Base-by-base conservation (phyloP, 495 filamentous ascomycete genomes). In the Cairneyella variabilis region DNA sequence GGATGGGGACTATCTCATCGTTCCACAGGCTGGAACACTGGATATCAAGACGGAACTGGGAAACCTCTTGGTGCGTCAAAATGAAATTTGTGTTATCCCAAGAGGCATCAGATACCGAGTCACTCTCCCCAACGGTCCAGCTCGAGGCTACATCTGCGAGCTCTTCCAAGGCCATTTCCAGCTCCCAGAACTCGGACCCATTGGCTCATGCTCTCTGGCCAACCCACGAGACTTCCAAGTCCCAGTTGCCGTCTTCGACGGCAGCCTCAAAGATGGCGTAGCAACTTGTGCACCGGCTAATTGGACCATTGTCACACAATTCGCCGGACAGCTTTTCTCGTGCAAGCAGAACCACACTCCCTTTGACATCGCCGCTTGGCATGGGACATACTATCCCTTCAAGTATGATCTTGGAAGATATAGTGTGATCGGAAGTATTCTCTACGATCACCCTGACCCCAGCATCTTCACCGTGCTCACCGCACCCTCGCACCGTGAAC, bases 361-460 rank as follows among this genome's bases (percentile, higher is more conserved):
- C 10, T 95, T 91, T 59, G 87, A 95, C 58, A 77, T 95, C 1
- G 89, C 91, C 7, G 85, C 86, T 17, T 95, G 89, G 89, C 87
- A 92, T 61, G 83, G 84, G 42, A 73, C 69, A 57, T 91, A 90
- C 66, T 87, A 88, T 62, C 89, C 89, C 0, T 91, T 83, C 79
- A 95, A 95, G 64, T 93, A 95, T 71, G 89, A 92, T 65, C 78
- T 95, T 1, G 85, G 79, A 3, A 80, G 84, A 41, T 95, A 91
- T 77, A 87, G 83, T 70, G 84, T 83, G 39, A 82, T 92, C 27
- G 88, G 86, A 48, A 80, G 74, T 34, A 79, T 88, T 56, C 84
- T 78, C 14, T 88, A 76, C 59, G 89, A 95, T 67, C 89, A 93
- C 61, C 85, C 85, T 1, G 89, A 95, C 64, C 89, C 89, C 8